Percentiles rank a stretch among this genome's conserved stretches.
Evolutionary conservation across 1,139 yeast species (phyloP).

Genomic region (Candida tunisiensis): DNA sequence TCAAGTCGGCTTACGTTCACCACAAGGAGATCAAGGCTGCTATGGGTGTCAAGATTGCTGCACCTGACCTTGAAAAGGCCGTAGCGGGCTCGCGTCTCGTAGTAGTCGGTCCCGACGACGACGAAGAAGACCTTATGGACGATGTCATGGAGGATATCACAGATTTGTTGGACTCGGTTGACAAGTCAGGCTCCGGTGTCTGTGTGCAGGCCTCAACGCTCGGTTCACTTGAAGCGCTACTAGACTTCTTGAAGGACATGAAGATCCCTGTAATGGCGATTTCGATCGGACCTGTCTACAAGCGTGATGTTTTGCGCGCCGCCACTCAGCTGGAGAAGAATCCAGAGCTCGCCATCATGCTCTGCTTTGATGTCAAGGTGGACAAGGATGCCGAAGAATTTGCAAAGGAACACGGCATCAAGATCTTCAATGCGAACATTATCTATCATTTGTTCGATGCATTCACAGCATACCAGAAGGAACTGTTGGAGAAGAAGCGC

Average conservation of each 20-base stretch:
- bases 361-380: slow-evolving; percentile 92
- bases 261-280: slow-evolving; percentile 98
- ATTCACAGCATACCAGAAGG: slow-evolving; percentile 81
- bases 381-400: slow-evolving; percentile 98
- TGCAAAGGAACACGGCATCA: slow-evolving; percentile 83
- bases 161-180: slow-evolving; percentile 87
- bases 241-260: slow-evolving; percentile 95
- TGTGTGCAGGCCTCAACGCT: slow-evolving; percentile 97
- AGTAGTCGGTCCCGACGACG: slow-evolving; percentile 94
- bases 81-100: slow-evolving; percentile 96
- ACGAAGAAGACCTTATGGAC: slow-evolving; percentile 94
- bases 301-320: slow-evolving; percentile 97
- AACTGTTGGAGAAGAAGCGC: slow-evolving; percentile 79
- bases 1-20: slow-evolving; percentile 87
- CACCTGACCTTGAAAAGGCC: slow-evolving; percentile 93
- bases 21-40: slow-evolving; percentile 98
- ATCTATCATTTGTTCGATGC: slow-evolving; percentile 94
- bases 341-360: slow-evolving; percentile 89
- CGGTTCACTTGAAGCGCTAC: slow-evolving; percentile 93
- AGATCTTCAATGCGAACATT: slow-evolving; percentile 87
- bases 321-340: slow-evolving; percentile 94
- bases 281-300: slow-evolving; percentile 94
- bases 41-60: slow-evolving; percentile 95
- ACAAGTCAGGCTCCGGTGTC: slow-evolving; percentile 88
- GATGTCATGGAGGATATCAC: slow-evolving; percentile 98